Conservation (phyloP, 371 early-diverging fungal genomes). For the Phascolomyces articulosus region DNA sequence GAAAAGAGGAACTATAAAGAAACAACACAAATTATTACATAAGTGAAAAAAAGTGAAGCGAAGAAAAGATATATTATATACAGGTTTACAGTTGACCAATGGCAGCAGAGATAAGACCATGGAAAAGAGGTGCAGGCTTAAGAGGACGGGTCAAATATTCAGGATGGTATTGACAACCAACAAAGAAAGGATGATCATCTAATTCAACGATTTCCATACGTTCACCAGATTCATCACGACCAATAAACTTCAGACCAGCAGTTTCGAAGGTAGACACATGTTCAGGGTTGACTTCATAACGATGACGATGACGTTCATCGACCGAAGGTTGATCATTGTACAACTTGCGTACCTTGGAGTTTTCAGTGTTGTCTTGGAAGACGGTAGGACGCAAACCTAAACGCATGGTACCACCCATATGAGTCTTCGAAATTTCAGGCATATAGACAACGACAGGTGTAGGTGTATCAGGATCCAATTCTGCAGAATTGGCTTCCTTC, state of each 20-base stretch:
- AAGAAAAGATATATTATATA: conserved; percentile 8
- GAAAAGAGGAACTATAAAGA: too few relatives aligned
- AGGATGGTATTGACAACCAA: conserved; percentile 99
- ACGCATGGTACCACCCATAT: conserved; percentile 97
- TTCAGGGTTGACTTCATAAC: conserved; percentile 98
- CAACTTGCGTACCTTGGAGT: conserved; percentile 60
- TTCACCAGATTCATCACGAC: conserved; percentile 90
- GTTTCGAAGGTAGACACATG: conserved; percentile 78
- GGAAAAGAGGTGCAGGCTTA: conserved; percentile 92
- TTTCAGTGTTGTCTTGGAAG: conserved; percentile 73
- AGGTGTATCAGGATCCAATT: conserved; percentile 76
- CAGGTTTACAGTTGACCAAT: conserved; percentile 40
- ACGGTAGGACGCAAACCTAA: conserved; percentile 90
- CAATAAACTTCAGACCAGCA: conserved; percentile 91
- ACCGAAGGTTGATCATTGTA: conserved; percentile 72
- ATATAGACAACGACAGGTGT: conserved; percentile 92
- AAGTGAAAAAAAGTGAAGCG: too few relatives aligned
- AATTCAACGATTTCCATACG: conserved; percentile 98
- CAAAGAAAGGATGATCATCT: conserved; percentile 93
- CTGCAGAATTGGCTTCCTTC: conserved; percentile 84
- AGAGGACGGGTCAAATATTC: conserved; percentile 97
- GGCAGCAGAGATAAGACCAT: conserved; percentile 91
- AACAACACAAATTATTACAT: too few relatives aligned
- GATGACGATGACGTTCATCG: conserved; percentile 98
- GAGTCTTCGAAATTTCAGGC: conserved; percentile 95